Conservation (phyloP, 2,329 filamentous ascomycete genomes). For the Xylaria sp. region DNA sequence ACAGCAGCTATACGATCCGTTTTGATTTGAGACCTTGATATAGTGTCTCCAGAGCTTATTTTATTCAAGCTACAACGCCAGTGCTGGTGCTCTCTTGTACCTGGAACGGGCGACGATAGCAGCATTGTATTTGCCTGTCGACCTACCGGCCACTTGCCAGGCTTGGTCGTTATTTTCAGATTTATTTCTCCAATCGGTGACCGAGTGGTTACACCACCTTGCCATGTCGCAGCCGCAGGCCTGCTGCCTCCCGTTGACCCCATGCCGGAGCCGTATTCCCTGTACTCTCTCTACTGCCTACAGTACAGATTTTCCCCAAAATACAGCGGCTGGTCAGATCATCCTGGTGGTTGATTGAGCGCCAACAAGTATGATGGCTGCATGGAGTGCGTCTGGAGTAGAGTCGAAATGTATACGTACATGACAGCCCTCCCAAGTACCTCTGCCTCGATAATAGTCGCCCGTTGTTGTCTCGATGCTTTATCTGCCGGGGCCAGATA, state of each 20-base stretch:
- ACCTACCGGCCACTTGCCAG: neutral
- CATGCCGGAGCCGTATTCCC: slow-evolving; percentile 27
- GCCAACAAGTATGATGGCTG: slow-evolving; percentile 6
- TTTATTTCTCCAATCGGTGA: slow-evolving; percentile 33
- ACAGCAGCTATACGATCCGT: neutral
- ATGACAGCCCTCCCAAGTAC: neutral
- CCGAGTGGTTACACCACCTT: slow-evolving; percentile 39
- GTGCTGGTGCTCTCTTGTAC: neutral
- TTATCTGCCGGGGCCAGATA: slow-evolving; percentile 31
- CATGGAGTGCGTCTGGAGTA: slow-evolving; percentile 13
- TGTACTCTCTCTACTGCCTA: slow-evolving; percentile 3
- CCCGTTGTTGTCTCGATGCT: slow-evolving; percentile 21
- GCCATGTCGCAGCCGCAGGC: slow-evolving; percentile 35
- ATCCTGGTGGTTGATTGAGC: slow-evolving; percentile 12
- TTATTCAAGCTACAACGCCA: neutral
- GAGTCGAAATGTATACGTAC: slow-evolving; percentile 1
- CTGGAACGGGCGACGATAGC: neutral
- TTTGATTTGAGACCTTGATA: neutral
- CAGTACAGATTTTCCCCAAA: neutral
- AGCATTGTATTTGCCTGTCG: neutral
- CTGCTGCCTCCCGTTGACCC: slow-evolving; percentile 25
- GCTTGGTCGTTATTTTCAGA: neutral
- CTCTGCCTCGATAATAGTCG: slow-evolving; percentile 3
- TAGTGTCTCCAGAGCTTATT: neutral
- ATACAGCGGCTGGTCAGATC: slow-evolving; percentile 28